Conservation (phyloP, 441 rosid genomes). For the Mallotus repandus region DNA sequence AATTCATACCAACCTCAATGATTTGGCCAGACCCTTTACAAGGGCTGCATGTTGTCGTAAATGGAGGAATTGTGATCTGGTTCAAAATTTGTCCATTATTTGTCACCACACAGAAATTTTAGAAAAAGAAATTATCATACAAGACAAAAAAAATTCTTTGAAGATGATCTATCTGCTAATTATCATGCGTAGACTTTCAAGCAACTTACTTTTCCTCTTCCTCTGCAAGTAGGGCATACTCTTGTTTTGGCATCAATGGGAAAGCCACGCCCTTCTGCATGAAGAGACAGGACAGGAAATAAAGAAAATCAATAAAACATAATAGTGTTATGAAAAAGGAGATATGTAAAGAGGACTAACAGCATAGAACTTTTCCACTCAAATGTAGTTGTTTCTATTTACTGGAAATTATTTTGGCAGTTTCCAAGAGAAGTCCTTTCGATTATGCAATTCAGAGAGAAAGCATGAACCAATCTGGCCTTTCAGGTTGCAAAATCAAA, state of each 20-base stretch:
- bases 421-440: not conserved
- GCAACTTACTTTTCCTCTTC: slow-evolving; percentile 71
- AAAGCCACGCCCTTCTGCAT: slow-evolving; percentile 82
- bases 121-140: not conserved
- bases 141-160: slow-evolving; percentile 12
- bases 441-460: not conserved
- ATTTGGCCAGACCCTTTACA: slow-evolving; percentile 74
- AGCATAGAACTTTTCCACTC: no score
- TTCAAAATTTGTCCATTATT: slow-evolving; percentile 19
- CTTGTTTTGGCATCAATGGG: slow-evolving; percentile 53
- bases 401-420: no score
- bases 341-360: not conserved
- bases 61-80: slow-evolving; percentile 93
- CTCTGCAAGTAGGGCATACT: slow-evolving; percentile 78
- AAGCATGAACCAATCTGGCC: not conserved
- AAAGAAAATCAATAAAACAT: slow-evolving; percentile 3
- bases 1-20: slow-evolving; percentile 54
- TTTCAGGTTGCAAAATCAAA: not conserved
- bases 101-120: slow-evolving; percentile 10
- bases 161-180: slow-evolving; percentile 20
- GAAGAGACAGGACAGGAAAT: slow-evolving; percentile 25
- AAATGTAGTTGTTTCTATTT: not conserved
- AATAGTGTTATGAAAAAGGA: not conserved
- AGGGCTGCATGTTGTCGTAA: slow-evolving; percentile 67
- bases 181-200: slow-evolving; percentile 21